Evolutionary conservation across 2,329 filamentous ascomycete genomes (phyloP).

Genomic region (Aplosporella prunicola): DNA sequence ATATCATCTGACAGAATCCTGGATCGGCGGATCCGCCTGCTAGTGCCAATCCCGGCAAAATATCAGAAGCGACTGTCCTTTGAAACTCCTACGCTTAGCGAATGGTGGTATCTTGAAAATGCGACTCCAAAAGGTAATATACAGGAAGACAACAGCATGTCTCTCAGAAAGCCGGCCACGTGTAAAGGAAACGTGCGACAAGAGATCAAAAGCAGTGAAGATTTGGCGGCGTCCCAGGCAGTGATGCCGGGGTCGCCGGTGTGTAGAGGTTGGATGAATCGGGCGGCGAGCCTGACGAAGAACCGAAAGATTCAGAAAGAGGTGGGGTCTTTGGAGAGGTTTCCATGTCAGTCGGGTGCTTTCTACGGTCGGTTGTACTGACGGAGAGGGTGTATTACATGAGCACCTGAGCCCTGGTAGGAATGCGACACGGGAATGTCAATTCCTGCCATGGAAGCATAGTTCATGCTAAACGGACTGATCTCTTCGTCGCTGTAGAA

Average conservation of each 20-base stretch:
- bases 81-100: conserved; percentile 11
- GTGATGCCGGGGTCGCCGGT: conserved; percentile 63
- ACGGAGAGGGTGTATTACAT: conserved; percentile 55
- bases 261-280: conserved; percentile 25
- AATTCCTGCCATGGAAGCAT: conserved; percentile 55
- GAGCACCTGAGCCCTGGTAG: conserved; percentile 61
- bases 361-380: conserved; percentile 14
- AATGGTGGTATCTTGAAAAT: conserved; percentile 8
- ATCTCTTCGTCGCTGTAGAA: conserved; percentile 50
- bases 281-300: conserved; percentile 34
- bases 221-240: conserved; percentile 60
- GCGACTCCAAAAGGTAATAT: conserved; percentile 6
- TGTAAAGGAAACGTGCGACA: not conserved
- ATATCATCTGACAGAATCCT: too few relatives aligned
- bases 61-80: conserved; percentile 8
- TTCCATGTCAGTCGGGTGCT: conserved; percentile 14
- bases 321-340: conserved; percentile 57
- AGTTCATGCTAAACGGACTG: conserved; percentile 59
- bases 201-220: conserved; percentile 23
- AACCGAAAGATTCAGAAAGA: conserved; percentile 65
- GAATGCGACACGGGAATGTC: conserved; percentile 52
- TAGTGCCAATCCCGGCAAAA: conserved; percentile 2
- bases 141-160: conserved; percentile 5
- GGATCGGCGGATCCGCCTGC: too few relatives aligned
- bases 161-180: too few relatives aligned